Evolutionary conservation across 805 yeast species (phyloP), one percentile per base, ranked within the genome.

Genomic region (Clavispora phyllophila): DNA sequence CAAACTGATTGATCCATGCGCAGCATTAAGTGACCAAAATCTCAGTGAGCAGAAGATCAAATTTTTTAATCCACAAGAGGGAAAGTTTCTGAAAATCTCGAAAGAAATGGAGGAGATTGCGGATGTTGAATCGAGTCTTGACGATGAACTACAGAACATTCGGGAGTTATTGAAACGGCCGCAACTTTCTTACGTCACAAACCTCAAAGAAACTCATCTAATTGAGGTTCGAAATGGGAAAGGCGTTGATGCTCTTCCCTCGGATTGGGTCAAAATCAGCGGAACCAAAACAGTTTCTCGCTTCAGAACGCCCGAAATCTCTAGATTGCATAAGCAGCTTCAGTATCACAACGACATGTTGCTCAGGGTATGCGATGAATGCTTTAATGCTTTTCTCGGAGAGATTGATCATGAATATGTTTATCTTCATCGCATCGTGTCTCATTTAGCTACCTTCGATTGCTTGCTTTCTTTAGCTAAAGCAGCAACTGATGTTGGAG

Each of bases 241-340:
- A 10, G 76, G 76, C 35, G 68, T 75, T 2, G 76, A 75, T 34
- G 61, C 65, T 1, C 61, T 90, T 2, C 98, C 98, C 0, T 52
- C 66, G 2, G 79, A 78, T 40, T 91, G 96, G 96, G 63, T 83
- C 10, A 84, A 87, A 51, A 76, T 86, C 22, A 84, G 78, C 52
- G 84, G 84, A 8, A 76, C 95, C 37, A 69, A 79, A 47, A 60
- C 79, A 1, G 81, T 87, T 1, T 76, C 88, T 2, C 66, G 98
- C 44, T 90, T 79, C 60, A 68, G 89, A 45, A 71, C 96, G 0
- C 87, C 95, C 0, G 64, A 61, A 24, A 72, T 81, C 1, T 51
- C 68, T 2, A 62, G 65, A 13, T 62, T 86, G 22, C 72, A 81
- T 37, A 78, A 79, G 41, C 59, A 68, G 29, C 58, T 82, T 28